Base-by-base conservation (phyloP, 2,329 filamentous ascomycete species). In the Arthrobotrys pseudoclavata region DNA sequence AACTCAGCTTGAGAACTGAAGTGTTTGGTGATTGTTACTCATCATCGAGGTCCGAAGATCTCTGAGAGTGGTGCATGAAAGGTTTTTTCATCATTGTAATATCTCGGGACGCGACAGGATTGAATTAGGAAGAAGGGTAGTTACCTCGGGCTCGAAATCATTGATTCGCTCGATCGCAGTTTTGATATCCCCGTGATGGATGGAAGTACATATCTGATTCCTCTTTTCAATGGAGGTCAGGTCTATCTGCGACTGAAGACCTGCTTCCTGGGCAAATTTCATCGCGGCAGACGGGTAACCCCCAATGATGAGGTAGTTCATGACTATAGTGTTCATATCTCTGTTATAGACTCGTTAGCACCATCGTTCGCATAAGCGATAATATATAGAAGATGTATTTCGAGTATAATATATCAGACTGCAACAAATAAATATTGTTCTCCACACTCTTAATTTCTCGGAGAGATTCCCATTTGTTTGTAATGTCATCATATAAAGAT, bases 381-480 rank as follows among this genome's bases (percentile, higher is more conserved):
- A 22, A 45, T 18, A 47, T 48, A 64, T 45, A 12, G 10, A 63
- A 22, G 52, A 48, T 69, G 60, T 15, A 72, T 5, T 71, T 34
- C 22, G 50, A 50, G 29, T 45, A 60, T 48, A 29, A 80, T 83
- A 79, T 79, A 85, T 91, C 90, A 91, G 89, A 90, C 42, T 88
- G 88, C 86, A 89, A 90, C 92, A 91, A 79, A 79, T 79, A 74
- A 64, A 64, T 52, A 63, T 86, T 87, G 85, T 90, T 93, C 90
- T 99, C 96, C 91, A 92, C 96, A 99, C 88, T 85, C 81, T 80
- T 74, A 86, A 86, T 85, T 89, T 88, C 92, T 98, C 93, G 92
- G 96, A 99, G 96, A 99, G 96, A 99, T 99, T 99, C 96, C 96
- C 96, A 99, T 90, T 89, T 97, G 96, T 91, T 92, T 91, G 90